Conservation (phyloP, 495 filamentous ascomycete species). For the Pyrenula massariospora region DNA sequence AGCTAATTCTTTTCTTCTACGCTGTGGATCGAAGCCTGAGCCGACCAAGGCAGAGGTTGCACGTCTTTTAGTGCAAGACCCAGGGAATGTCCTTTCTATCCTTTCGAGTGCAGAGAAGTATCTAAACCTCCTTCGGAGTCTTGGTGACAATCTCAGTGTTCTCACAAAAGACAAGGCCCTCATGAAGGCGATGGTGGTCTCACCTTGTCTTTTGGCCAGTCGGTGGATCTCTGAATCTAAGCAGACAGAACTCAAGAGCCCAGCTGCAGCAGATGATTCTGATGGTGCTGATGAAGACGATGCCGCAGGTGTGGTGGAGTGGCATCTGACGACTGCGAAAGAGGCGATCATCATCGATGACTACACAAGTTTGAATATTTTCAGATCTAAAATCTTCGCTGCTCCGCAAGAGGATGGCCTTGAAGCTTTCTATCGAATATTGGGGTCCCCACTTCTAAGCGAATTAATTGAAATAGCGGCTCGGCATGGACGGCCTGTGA, state of each 20-base stretch:
- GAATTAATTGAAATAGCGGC: slow-evolving; percentile 33
- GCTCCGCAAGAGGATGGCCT: slow-evolving; percentile 80
- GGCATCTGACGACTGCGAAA: slow-evolving; percentile 54
- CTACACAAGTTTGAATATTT: slow-evolving; percentile 69
- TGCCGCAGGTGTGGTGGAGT: slow-evolving; percentile 62
- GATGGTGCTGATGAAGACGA: slow-evolving; percentile 50
- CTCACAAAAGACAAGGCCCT: slow-evolving; percentile 72
- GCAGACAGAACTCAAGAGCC: not conserved
- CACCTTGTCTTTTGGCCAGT: slow-evolving; percentile 68
- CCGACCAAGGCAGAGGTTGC: slow-evolving; percentile 80
- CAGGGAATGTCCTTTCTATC: slow-evolving; percentile 62
- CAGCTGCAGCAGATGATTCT: slow-evolving; percentile 18
- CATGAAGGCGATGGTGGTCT: slow-evolving; percentile 60
- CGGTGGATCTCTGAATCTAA: slow-evolving; percentile 43
- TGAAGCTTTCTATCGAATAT: slow-evolving; percentile 65
- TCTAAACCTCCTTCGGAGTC: slow-evolving; percentile 60
- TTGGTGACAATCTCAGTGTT: slow-evolving; percentile 55
- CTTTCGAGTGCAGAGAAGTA: slow-evolving; percentile 78
- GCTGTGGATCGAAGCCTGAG: slow-evolving; percentile 79
- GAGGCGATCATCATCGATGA: slow-evolving; percentile 79
- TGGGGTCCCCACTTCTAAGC: slow-evolving; percentile 33
- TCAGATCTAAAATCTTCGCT: slow-evolving; percentile 67
- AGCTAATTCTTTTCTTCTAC: slow-evolving; percentile 78
- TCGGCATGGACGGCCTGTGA: slow-evolving; percentile 31
- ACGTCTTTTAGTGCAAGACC: slow-evolving; percentile 62